Evolutionary conservation across 1,284 basidiomycete species (phyloP).

Genomic region (Leccinum colubrinum): DNA sequence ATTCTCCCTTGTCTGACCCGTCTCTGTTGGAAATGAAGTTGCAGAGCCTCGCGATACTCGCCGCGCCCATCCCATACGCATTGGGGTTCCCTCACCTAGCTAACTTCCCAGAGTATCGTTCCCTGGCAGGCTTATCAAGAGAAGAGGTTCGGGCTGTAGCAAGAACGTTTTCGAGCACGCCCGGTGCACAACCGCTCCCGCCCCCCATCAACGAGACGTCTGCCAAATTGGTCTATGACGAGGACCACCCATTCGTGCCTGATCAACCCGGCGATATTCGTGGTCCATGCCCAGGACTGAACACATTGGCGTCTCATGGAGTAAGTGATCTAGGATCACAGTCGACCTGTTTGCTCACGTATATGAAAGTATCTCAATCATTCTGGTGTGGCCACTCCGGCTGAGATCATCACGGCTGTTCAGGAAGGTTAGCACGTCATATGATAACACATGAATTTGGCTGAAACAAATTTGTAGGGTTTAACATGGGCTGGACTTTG

Average conservation of each 20-base stretch:
- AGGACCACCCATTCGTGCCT: constrained; percentile 17
- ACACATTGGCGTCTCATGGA: constrained; percentile 44
- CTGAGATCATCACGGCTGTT: constrained; percentile 26
- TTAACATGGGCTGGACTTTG: constrained; percentile 29
- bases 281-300: constrained; percentile 48
- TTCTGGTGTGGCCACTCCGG: constrained; percentile 24
- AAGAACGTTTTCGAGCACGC: constrained; percentile 16
- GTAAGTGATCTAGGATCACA: constrained; percentile 10
- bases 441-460: background rate
- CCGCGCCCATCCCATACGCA: constrained; percentile 9
- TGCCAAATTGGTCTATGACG: constrained; percentile 25
- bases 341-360: background rate
- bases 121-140: constrained; percentile 20
- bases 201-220: constrained; percentile 26
- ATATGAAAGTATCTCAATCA: constrained; percentile 20
- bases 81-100: constrained; percentile 15
- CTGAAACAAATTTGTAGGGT: constrained; percentile 12
- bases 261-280: constrained; percentile 32
- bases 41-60: constrained; percentile 7
- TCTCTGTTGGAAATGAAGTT: constrained; percentile 10
- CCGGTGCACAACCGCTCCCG: constrained; percentile 27
- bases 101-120: constrained; percentile 22
- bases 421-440: constrained; percentile 19
- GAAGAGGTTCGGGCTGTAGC: constrained; percentile 14
- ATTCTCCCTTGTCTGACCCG: background rate